Evolutionary conservation across 495 filamentous ascomycete species (phyloP).

Genomic region (Collariella sp.): DNA sequence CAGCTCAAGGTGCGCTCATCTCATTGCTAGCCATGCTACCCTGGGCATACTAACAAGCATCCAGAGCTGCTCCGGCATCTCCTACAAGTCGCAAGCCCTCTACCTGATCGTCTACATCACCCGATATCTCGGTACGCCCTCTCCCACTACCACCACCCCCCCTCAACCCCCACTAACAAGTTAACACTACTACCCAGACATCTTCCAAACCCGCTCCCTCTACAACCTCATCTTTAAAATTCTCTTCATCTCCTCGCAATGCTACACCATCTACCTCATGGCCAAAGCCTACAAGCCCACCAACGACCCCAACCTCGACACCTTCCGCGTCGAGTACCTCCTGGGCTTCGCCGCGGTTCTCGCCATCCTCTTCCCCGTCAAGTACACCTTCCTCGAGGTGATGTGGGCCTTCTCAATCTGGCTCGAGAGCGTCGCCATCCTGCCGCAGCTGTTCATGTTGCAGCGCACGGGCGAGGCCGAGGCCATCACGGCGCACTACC

Average conservation of each 20-base stretch:
- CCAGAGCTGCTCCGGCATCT: slow-evolving; percentile 92
- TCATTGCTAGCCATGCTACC: too few species aligned
- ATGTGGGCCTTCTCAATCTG: slow-evolving; percentile 96
- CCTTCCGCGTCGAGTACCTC: slow-evolving; percentile 91
- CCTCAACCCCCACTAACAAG: neutral
- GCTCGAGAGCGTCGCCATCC: slow-evolving; percentile 91
- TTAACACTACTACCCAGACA: slow-evolving; percentile 44
- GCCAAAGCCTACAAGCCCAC: slow-evolving; percentile 91
- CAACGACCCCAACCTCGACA: slow-evolving; percentile 90
- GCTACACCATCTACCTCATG: slow-evolving; percentile 96
- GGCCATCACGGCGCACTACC: slow-evolving; percentile 95
- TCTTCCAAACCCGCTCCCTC: slow-evolving; percentile 75
- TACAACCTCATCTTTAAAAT: slow-evolving; percentile 96
- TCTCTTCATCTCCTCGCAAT: slow-evolving; percentile 80
- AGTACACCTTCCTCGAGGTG: slow-evolving; percentile 66
- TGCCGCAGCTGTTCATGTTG: slow-evolving; percentile 95
- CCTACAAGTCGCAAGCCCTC: slow-evolving; percentile 92
- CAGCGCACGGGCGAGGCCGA: slow-evolving; percentile 96
- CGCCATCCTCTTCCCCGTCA: slow-evolving; percentile 74
- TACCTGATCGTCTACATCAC: slow-evolving; percentile 91
- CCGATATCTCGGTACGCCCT: slow-evolving; percentile 67
- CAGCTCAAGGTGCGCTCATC: slow-evolving; percentile 63
- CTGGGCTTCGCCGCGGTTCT: slow-evolving; percentile 69
- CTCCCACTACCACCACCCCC: neutral
- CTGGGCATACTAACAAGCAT: slow-evolving; percentile 13